These are phyloP conservation scores for Prototheca wickerhamii DNA, from an alignment of 163 green algal genomes.

Conservation along the genomic window DNA sequence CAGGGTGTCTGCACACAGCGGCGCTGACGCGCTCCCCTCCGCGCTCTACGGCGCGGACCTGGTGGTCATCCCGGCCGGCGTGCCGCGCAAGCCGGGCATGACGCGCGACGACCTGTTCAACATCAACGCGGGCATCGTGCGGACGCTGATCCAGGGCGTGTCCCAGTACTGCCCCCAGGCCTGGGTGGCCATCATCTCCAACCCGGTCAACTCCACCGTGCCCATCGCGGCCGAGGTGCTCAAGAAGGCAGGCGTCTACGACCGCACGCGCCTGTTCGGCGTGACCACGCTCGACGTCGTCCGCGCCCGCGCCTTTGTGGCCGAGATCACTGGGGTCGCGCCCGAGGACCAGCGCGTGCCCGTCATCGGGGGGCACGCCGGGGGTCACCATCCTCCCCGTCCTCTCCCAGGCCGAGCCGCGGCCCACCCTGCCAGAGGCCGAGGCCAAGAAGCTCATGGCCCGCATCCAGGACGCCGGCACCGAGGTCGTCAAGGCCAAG, in stretches of 20 bases:
- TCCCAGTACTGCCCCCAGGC: conserved; percentile 74
- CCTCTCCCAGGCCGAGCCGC: conserved; percentile 37
- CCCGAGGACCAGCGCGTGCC: conserved; percentile 74
- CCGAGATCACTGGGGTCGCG: conserved; percentile 29
- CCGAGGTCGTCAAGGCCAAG: conserved; percentile 94
- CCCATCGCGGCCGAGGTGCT: conserved; percentile 82
- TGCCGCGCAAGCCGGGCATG: conserved; percentile 98
- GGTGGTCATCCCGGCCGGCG: conserved; percentile 94
- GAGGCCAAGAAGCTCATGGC: conserved; percentile 51
- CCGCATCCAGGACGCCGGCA: conserved; percentile 89
- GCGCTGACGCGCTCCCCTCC: conserved; percentile 36
- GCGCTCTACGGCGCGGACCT: conserved; percentile 75
- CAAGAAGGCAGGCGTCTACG: conserved; percentile 47
- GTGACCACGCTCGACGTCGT: conserved; percentile 86
- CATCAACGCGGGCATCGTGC: conserved; percentile 55
- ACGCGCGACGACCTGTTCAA: conserved; percentile 98
- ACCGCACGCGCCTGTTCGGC: conserved; percentile 58
- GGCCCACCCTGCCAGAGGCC: conserved; percentile 14
- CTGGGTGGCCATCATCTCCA: conserved; percentile 83
- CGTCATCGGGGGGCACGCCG: conserved; percentile 91
- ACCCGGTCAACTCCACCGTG: conserved; percentile 92
- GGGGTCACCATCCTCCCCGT: conserved; percentile 63
- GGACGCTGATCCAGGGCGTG: conserved; percentile 66
- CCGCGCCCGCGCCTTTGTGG: conserved; percentile 45
- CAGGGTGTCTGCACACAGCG: conserved; percentile 32